Percentiles rank a stretch among this genome's conserved stretches.
These are phyloP conservation scores for Boletus vinaceobasis DNA, from an alignment of 768 basidiomycete species.

Conservation along the genomic window DNA sequence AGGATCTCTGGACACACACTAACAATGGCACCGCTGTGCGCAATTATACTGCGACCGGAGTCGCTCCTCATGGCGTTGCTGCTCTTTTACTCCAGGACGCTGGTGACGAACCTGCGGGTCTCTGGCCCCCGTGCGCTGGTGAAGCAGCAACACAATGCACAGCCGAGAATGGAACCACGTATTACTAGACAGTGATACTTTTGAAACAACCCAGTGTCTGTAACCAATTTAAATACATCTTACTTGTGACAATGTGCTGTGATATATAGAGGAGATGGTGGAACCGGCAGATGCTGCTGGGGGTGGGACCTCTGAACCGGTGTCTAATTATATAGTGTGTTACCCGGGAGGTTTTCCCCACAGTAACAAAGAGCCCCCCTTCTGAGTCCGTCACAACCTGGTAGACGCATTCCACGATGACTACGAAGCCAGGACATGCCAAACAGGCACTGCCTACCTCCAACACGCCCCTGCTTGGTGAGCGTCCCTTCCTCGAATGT, in stretches of 20 bases:
- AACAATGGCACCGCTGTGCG: conserved; percentile 64
- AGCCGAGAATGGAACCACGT: conserved; percentile 53
- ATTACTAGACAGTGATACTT: conserved; percentile 6
- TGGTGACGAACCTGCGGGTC: conserved; percentile 62
- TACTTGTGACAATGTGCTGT: background rate
- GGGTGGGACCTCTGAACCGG: background rate
- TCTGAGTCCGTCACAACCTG: background rate
- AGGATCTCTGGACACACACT: conserved; percentile 75
- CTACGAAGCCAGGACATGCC: background rate
- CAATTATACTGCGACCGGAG: conserved; percentile 42
- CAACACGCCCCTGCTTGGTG: conserved; percentile 21
- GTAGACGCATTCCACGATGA: conserved; percentile 8
- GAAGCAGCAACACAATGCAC: conserved; percentile 49
- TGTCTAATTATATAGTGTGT: background rate
- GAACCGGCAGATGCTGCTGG: background rate
- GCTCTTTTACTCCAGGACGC: conserved; percentile 63
- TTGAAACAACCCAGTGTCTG: background rate
- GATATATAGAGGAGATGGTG: background rate
- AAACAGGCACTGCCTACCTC: background rate
- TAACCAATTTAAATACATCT: background rate
- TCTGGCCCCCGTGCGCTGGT: conserved; percentile 51
- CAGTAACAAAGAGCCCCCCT: background rate
- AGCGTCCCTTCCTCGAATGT: background rate
- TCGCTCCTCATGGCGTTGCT: conserved; percentile 63
- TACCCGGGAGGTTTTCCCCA: conserved; percentile 5